Conservation (phyloP, 2,329 filamentous ascomycete species). For the Colletotrichum graminicola region DNA sequence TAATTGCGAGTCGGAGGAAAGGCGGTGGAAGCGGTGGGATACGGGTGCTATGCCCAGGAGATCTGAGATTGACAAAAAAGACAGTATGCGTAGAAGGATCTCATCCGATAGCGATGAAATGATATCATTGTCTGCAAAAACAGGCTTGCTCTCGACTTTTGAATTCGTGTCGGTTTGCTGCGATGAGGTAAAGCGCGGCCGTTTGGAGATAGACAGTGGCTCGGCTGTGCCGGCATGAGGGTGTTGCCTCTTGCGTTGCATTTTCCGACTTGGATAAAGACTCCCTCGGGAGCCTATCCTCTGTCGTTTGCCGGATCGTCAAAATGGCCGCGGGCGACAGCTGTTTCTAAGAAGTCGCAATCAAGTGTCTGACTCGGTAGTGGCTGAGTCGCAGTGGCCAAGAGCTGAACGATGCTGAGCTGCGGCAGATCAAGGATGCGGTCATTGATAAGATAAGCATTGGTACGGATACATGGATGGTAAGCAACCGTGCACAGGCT, state of each 20-base stretch:
- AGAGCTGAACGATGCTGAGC: background rate
- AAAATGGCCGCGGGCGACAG: background rate
- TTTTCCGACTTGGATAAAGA: background rate
- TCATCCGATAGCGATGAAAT: conserved; percentile 87
- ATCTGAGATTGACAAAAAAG: conserved; percentile 76
- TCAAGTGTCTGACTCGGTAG: background rate
- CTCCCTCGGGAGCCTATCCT: background rate
- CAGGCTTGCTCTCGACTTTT: background rate
- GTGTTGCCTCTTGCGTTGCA: conserved; percentile 19
- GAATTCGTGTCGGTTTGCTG: background rate
- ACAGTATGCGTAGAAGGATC: conserved; percentile 85
- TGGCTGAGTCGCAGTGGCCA: background rate
- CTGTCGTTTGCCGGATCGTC: background rate
- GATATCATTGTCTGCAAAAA: conserved; percentile 60
- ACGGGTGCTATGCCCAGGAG: conserved; percentile 74
- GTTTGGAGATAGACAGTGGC: conserved; percentile 1
- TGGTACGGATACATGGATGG: background rate
- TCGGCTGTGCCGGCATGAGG: background rate
- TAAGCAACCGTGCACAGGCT: background rate
- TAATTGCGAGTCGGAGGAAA: conserved; percentile 85
- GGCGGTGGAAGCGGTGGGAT: conserved; percentile 79
- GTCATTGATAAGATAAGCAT: conserved; percentile 15
- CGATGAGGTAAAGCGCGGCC: conserved; percentile 9
- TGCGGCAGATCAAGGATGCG: background rate
- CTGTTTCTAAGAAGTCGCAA: background rate